Base-by-base conservation (phyloP, 225 moss, liverwort and hornwort genomes). In the Ulota crispa region DNA sequence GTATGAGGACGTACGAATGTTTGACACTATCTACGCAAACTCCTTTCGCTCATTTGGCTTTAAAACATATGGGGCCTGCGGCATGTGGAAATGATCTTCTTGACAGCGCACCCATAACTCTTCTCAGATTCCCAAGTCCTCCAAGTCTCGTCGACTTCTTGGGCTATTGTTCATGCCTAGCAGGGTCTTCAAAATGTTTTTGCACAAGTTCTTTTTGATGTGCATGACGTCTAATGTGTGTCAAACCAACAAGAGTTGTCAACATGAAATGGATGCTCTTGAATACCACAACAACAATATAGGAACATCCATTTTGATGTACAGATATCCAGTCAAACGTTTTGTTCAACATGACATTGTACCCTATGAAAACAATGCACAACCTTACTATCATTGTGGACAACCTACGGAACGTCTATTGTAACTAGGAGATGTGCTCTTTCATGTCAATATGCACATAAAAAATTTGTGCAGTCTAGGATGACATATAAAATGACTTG, bases 321-420 rank as follows among this genome's bases (percentile, higher is more conserved):
- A 42, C 10, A 9, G 42, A 42, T 2, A 42, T 42, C 3, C 2
- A 42, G 42, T 42, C 0, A 10, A 42, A 42, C 0, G 11, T 42
- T 8, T 37, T 7, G 8, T 37, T 1, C 8, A 37, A 37, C 8
- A 7, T 1, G 37, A 2, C 37, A 0, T 0, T 37, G 0, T 37
- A 37, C 37, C 37, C 37, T 37, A 37, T 37, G 37, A 37, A 9
- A 37, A 37, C 37, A 37, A 9, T 8, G 37, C 8, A 37, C 37
- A 8, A 37, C 37, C 8, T 37, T 37, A 1, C 8, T 37, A 8
- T 37, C 8, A 37, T 37, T 37, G 1, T 37, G 37, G 37, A 1
- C 37, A 37, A 37, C 1, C 37, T 8, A 37, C 8, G 37, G 37
- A 37, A 37, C 37, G 8, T 37, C 1, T 37, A 37, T 0, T 37